Base-by-base conservation (phyloP, 139 green algal species). In the Edaphochlamys debaryana region DNA sequence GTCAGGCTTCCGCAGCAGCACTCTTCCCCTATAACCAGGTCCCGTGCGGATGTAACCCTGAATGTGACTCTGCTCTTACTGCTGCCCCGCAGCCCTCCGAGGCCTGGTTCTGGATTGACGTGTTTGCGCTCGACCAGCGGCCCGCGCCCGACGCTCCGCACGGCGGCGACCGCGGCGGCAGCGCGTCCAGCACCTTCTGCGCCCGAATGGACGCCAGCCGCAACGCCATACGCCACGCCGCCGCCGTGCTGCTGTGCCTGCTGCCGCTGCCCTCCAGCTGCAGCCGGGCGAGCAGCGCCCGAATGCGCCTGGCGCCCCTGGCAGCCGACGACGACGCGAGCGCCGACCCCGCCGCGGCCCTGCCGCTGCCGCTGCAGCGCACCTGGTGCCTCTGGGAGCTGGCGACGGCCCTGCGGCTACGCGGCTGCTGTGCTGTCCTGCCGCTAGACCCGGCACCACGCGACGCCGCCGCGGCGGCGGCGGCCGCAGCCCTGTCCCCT, bases 361-460 rank as follows among this genome's bases (percentile, higher is more conserved):
- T 42, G 64, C 64, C 36, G 64, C 64, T 42, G 34, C 34, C 64
- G 64, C 64, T 69, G 64, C 64, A n/a, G 34, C 64, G 64, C 7
- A 45, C 34, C 34, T 69, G 64, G 64, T 69, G 64, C 64, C 64
- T 69, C 34, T 69, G 64, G 64, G 64, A 69, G 64, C 64, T 69
- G 34, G 36, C 64, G 13, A 69, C 64, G 64, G 64, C 64, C 27
- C 64, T 69, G 64, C 64, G 64, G 64, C 64, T 69, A n/a, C 34
- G 34, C 17, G 64, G 64, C 19, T 20, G 27, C 34, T 17, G 34
- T 34, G 64, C 36, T 8, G 17, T 69, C 17, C 34, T 69, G 34
- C 32, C 42, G 34, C 64, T 69, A 34, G 62, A 22, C n/a, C n/a
- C 13, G 13, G 32, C 32, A n/a, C 7, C n/a, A 9, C 25, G 62